A percentile compares a stretch with the other conserved stretches of the same genome.
Evolutionary conservation across 371 early-diverging fungal genomes (phyloP).

Genomic region (Mucor racemosus): DNA sequence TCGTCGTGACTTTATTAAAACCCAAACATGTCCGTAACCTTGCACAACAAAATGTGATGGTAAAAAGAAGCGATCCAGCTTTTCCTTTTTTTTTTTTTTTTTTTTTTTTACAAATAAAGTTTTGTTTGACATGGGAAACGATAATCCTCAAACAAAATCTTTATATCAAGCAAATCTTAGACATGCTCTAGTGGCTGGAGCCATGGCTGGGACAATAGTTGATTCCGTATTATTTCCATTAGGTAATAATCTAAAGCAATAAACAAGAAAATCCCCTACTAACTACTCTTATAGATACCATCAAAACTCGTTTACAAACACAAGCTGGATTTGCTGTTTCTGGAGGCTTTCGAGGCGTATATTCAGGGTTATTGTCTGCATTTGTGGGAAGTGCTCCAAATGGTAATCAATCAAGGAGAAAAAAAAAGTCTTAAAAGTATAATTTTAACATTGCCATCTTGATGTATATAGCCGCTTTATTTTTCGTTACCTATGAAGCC

Average conservation of each 20-base stretch:
- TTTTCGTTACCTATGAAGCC: conserved; percentile 91
- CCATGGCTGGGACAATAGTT: conserved; percentile 79
- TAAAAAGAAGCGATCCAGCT: too few species aligned
- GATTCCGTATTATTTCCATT: conserved; percentile 90
- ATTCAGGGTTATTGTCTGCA: conserved; percentile 87
- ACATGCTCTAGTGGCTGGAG: conserved; percentile 70
- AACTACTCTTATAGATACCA: conserved; percentile 68
- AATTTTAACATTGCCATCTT: not conserved
- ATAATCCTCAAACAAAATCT: conserved; percentile 6
- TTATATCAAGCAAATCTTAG: conserved; percentile 42
- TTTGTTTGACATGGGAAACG: conserved; percentile 14
- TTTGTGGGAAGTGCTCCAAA: conserved; percentile 93
- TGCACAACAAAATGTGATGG: not conserved
- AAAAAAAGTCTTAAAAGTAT: not conserved
- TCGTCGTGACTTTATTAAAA: not conserved
- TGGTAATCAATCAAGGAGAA: conserved; percentile 59
- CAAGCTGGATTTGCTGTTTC: conserved; percentile 83
- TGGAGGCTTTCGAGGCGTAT: conserved; percentile 92
- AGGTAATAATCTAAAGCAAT: conserved; percentile 26
- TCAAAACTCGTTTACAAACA: conserved; percentile 90
- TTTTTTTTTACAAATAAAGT: not conserved
- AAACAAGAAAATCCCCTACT: not conserved
- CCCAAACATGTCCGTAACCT: not conserved
- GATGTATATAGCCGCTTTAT: conserved; percentile 75
- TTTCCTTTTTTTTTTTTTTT: not conserved